These are phyloP conservation scores for Thalassiosira oceanica DNA, from an alignment of 352 stramenopile genomes.

Conservation along the genomic window DNA sequence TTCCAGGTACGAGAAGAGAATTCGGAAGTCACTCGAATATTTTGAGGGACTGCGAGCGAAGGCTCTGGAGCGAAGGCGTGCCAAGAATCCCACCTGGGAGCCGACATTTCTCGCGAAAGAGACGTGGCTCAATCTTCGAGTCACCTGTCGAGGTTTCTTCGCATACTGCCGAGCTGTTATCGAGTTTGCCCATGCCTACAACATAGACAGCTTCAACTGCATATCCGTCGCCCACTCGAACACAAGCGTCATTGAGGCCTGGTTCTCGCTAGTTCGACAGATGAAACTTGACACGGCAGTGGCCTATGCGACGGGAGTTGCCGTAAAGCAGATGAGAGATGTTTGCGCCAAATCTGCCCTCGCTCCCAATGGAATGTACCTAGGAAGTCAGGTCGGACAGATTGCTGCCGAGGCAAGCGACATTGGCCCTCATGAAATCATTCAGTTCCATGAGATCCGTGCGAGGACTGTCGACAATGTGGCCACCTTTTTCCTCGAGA, in stretches of 20 bases:
- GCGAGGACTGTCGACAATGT: neutral
- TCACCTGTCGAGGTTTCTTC: neutral
- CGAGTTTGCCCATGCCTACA: neutral
- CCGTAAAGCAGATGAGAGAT: neutral
- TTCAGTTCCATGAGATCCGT: neutral
- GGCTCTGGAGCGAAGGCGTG: neutral
- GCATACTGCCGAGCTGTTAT: neutral
- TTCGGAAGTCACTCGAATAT: constrained; percentile 1
- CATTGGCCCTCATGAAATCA: neutral
- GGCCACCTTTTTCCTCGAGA: neutral
- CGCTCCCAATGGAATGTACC: constrained; percentile 1
- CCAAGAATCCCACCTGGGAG: neutral
- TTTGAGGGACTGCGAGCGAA: constrained; percentile 4
- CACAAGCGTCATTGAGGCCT: constrained; percentile 5
- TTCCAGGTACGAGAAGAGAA: constrained; percentile 5
- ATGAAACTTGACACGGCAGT: neutral
- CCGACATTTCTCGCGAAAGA: neutral
- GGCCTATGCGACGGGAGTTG: neutral
- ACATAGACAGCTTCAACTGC: neutral
- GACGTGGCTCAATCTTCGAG: neutral
- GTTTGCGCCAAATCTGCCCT: neutral
- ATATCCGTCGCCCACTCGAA: constrained; percentile 5
- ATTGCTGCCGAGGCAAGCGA: constrained; percentile 1
- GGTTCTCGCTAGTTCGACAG: constrained; percentile 3
- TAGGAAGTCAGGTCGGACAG: neutral